Evolutionary conservation across 371 early-diverging fungal genomes (phyloP).

Genomic region (Lichtheimia ornata): DNA sequence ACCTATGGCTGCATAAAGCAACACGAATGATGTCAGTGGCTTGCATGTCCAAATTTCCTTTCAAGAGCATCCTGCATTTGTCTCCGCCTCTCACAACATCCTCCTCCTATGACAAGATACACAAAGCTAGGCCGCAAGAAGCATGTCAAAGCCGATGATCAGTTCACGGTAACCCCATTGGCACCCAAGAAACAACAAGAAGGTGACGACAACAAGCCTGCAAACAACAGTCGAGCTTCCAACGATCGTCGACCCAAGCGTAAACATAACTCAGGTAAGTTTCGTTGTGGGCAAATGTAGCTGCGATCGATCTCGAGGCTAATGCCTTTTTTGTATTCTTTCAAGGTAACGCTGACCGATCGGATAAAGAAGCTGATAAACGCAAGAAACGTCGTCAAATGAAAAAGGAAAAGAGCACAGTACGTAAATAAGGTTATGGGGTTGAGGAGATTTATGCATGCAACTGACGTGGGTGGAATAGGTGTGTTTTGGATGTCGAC

Average conservation of each 20-base stretch:
- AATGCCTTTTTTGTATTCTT: not conserved
- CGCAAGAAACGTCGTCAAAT: slow-evolving; percentile 3
- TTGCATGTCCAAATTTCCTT: too few relatives aligned
- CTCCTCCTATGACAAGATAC: slow-evolving; percentile 58
- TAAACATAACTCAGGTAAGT: not conserved
- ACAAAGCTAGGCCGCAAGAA: slow-evolving; percentile 64
- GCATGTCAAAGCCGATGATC: slow-evolving; percentile 56
- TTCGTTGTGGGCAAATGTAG: not conserved
- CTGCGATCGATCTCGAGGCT: slow-evolving; percentile 1
- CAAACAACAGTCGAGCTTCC: not conserved
- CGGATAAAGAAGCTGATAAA: slow-evolving; percentile 9
- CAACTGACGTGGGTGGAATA: slow-evolving; percentile 14
- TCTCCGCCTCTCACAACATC: too few relatives aligned
- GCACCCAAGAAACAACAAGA: slow-evolving; percentile 40
- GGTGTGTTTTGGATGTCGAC: slow-evolving; percentile 86
- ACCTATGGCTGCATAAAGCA: too few relatives aligned
- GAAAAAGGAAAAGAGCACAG: slow-evolving; percentile 33
- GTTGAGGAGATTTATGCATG: not conserved
- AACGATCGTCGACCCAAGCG: not conserved
- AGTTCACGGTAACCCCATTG: slow-evolving; percentile 56
- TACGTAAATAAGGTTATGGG: slow-evolving; percentile 11
- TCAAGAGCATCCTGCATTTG: too few relatives aligned
- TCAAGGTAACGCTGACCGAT: not conserved
- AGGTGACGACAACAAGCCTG: not conserved
- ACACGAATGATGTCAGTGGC: too few relatives aligned